These are phyloP conservation scores for Lantana camara DNA, from an alignment of 257 asterid genomes.

Conservation along the genomic window DNA sequence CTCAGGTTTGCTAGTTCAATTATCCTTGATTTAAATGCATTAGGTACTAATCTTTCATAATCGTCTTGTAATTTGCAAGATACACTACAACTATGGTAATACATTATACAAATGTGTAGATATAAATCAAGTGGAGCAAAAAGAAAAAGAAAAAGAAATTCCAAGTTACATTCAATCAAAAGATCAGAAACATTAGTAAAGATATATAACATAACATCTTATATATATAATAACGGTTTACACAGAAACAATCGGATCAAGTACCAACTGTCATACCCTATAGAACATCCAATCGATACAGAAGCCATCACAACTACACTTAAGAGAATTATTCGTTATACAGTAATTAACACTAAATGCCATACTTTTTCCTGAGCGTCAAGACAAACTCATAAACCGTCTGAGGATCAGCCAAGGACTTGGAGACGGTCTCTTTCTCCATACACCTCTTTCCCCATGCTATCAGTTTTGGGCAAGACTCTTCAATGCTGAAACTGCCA, in stretches of 20 bases:
- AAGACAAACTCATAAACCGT: constrained; percentile 34
- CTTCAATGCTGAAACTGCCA: constrained; percentile 47
- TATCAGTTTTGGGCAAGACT: constrained; percentile 50
- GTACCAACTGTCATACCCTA: too few species aligned
- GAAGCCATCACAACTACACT: not conserved
- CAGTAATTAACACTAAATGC: too few species aligned
- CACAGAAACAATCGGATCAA: not conserved
- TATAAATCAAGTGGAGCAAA: too few species aligned
- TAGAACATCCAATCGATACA: not conserved
- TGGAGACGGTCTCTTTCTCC: constrained; percentile 48
- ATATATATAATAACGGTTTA: not conserved
- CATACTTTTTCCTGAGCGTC: constrained; percentile 36
- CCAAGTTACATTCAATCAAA: not conserved
- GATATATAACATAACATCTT: not conserved
- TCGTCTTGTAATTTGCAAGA: too few species aligned
- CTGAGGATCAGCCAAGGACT: constrained; percentile 46
- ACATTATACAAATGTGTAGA: too few species aligned
- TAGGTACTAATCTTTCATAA: too few species aligned
- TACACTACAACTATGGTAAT: too few species aligned
- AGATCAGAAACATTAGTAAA: not conserved
- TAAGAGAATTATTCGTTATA: too few species aligned
- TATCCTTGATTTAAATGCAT: too few species aligned
- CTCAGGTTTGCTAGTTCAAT: too few species aligned
- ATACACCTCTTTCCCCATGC: constrained; percentile 64
- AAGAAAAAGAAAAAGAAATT: too few species aligned